These are phyloP conservation scores for Phlegmacium glaucopus DNA, from an alignment of 768 basidiomycete genomes.

Conservation along the genomic window DNA sequence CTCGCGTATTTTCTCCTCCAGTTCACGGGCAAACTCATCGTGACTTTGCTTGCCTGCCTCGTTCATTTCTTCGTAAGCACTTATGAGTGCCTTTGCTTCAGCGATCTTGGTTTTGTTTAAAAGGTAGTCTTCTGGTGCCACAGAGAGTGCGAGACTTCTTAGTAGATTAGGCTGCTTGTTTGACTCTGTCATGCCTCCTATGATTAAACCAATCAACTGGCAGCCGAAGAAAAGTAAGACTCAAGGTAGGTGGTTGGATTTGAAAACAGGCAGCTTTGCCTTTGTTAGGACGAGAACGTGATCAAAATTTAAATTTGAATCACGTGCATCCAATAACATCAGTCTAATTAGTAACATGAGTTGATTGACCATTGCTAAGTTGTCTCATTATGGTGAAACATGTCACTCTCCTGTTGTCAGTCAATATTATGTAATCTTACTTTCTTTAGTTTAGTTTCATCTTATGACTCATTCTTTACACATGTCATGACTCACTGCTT, in stretches of 20 bases:
- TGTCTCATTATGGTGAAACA: too few relatives aligned
- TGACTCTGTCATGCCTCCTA: too few relatives aligned
- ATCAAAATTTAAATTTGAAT: not conserved
- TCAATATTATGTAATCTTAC: too few relatives aligned
- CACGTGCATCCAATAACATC: too few relatives aligned
- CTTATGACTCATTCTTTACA: too few relatives aligned
- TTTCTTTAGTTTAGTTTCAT: too few relatives aligned
- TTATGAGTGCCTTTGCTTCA: constrained; percentile 28
- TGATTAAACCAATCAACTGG: not conserved
- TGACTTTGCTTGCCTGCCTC: constrained; percentile 35
- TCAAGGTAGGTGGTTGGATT: too few relatives aligned
- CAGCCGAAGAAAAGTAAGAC: not conserved
- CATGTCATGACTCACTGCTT: too few relatives aligned
- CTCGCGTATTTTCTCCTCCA: constrained; percentile 28
- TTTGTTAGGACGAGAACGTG: not conserved
- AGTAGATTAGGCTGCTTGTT: too few relatives aligned
- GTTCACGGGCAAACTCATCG: constrained; percentile 10
- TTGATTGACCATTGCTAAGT: too few relatives aligned
- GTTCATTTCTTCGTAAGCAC: constrained; percentile 34
- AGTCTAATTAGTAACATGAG: too few relatives aligned
- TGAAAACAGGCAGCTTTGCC: not conserved
- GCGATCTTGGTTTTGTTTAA: constrained; percentile 26
- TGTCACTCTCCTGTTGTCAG: too few relatives aligned
- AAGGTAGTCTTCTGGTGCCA: constrained; percentile 25
- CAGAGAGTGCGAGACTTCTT: not conserved